Evolutionary conservation across 495 filamentous ascomycete species (phyloP).

Genomic region (Aspergillus affinis): DNA sequence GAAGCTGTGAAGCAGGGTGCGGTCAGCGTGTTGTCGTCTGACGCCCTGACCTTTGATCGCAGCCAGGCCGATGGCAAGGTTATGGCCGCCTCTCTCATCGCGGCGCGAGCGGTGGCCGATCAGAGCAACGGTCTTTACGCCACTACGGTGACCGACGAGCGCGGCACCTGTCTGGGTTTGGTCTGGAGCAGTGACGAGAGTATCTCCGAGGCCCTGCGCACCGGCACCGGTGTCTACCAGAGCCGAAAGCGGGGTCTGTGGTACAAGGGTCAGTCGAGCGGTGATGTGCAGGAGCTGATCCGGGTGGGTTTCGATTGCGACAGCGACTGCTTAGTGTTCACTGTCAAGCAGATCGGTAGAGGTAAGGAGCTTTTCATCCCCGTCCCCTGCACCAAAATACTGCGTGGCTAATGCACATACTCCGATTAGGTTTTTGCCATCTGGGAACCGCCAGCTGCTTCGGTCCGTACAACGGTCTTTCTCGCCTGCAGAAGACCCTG

Average conservation of each 20-base stretch:
- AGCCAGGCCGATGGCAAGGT: constrained; percentile 56
- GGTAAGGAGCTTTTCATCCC: constrained; percentile 36
- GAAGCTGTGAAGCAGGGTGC: constrained; percentile 59
- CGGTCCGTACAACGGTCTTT: constrained; percentile 75
- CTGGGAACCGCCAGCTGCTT: constrained; percentile 90
- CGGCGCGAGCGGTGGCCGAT: constrained; percentile 71
- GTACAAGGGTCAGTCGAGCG: constrained; percentile 95
- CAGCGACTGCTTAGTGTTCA: constrained; percentile 84
- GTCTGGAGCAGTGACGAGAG: constrained; percentile 95
- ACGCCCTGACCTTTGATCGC: constrained; percentile 63
- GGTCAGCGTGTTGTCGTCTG: constrained; percentile 76
- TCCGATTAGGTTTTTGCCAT: constrained; percentile 80
- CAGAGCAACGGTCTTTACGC: constrained; percentile 80
- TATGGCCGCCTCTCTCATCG: constrained; percentile 66
- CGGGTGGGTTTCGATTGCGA: constrained; percentile 88
- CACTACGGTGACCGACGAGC: constrained; percentile 85
- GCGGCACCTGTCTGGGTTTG: constrained; percentile 79
- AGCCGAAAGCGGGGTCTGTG: constrained; percentile 91
- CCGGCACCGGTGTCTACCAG: constrained; percentile 91
- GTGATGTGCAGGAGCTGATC: constrained; percentile 86
- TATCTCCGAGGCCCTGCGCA: constrained; percentile 78
- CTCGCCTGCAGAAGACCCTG: constrained; percentile 82
- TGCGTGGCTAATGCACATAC: background rate
- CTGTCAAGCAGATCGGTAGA: constrained; percentile 82
- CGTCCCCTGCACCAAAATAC: background rate